These are phyloP conservation scores for Lotmaria passim DNA, from an alignment of 208 protist genomes.

Conservation along the genomic window DNA sequence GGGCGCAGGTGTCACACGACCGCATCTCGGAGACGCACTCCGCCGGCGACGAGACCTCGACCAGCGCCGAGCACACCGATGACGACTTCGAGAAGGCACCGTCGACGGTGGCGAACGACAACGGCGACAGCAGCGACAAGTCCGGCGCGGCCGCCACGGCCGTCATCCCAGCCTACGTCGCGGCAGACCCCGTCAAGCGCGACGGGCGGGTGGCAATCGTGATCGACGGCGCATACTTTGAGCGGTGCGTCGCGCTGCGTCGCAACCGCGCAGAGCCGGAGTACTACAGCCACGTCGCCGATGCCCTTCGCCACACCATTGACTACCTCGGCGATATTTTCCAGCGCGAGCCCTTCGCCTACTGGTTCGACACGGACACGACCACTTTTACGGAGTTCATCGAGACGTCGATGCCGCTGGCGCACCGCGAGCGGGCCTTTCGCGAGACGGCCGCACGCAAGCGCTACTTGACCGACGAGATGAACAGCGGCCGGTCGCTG, in stretches of 20 bases:
- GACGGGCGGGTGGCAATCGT: slow-evolving; percentile 73
- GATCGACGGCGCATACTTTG: slow-evolving; percentile 89
- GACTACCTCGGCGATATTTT: slow-evolving; percentile 86
- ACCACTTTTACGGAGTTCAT: slow-evolving; percentile 77
- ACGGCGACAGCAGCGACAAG: neutral
- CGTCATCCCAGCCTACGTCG: slow-evolving; percentile 50
- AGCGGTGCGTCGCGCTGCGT: slow-evolving; percentile 58
- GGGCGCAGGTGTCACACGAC: slow-evolving; percentile 16
- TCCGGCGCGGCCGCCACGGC: neutral
- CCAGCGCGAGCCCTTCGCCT: slow-evolving; percentile 68
- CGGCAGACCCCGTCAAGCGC: slow-evolving; percentile 28
- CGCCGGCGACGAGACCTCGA: neutral
- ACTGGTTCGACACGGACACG: slow-evolving; percentile 89
- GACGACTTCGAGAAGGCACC: slow-evolving; percentile 1
- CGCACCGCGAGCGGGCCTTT: slow-evolving; percentile 63
- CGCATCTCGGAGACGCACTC: slow-evolving; percentile 29
- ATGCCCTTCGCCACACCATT: slow-evolving; percentile 66
- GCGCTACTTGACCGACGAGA: slow-evolving; percentile 74
- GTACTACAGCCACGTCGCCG: slow-evolving; percentile 63
- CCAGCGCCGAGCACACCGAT: slow-evolving; percentile 13
- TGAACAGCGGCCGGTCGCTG: slow-evolving; percentile 76
- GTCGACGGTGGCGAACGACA: neutral
- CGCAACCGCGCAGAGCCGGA: slow-evolving; percentile 37
- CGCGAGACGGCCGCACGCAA: slow-evolving; percentile 59
- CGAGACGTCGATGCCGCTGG: slow-evolving; percentile 75